Percentiles rank a stretch among this genome's conserved stretches.
Conservation (phyloP, 257 asterid species). For the Leonotis leonurus region DNA sequence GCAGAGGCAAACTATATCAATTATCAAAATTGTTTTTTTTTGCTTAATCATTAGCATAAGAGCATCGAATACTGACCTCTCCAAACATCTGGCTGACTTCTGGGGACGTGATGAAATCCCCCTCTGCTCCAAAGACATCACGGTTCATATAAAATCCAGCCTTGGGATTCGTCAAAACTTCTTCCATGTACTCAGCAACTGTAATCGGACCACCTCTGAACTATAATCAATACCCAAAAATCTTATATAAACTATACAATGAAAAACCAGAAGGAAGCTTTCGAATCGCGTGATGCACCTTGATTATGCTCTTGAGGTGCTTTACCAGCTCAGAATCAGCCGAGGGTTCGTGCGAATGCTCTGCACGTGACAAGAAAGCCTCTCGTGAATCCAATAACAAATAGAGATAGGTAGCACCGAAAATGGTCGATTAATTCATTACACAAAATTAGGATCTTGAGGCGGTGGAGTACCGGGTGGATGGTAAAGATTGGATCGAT, state of each 20-base stretch:
- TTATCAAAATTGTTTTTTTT: not conserved
- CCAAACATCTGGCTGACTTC: slow-evolving; percentile 99
- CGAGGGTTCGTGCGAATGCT: slow-evolving; percentile 66
- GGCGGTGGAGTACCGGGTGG: slow-evolving; percentile 42
- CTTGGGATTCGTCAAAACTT: slow-evolving; percentile 86
- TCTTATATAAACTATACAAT: not conserved
- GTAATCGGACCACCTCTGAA: slow-evolving; percentile 98
- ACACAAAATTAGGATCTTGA: not conserved
- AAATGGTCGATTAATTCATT: not conserved
- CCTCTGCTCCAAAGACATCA: slow-evolving; percentile 88
- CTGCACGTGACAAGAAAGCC: slow-evolving; percentile 27
- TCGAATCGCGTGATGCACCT: slow-evolving; percentile 30
- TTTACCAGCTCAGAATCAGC: slow-evolving; percentile 75
- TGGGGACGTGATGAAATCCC: slow-evolving; percentile 95
- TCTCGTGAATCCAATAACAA: slow-evolving; percentile 1
- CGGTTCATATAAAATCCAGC: slow-evolving; percentile 85
- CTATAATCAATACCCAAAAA: slow-evolving; percentile 29
- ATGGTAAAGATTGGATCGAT: slow-evolving; percentile 67
- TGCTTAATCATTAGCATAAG: not conserved
- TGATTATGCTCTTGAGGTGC: slow-evolving; percentile 76
- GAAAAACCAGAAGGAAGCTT: not conserved
- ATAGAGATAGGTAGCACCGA: not conserved
- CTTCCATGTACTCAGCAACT: slow-evolving; percentile 96
- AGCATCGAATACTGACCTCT: slow-evolving; percentile 46
- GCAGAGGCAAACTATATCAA: not conserved